A percentile compares a stretch with the other conserved stretches of the same genome.
Conservation (phyloP, 2,329 filamentous ascomycete species). For the Aspergillus sp. region DNA sequence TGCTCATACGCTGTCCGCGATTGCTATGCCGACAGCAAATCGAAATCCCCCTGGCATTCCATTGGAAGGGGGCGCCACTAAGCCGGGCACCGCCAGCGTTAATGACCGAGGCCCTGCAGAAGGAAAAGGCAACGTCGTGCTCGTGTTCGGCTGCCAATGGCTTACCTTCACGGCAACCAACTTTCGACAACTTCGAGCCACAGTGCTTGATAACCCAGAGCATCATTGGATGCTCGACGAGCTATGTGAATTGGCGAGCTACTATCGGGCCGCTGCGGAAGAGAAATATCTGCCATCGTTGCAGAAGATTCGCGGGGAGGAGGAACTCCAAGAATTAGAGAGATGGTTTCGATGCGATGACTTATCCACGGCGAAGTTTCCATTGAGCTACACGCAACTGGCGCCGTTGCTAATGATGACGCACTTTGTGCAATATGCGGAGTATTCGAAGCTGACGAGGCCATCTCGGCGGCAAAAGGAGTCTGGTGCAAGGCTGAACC, state of each 20-base stretch:
- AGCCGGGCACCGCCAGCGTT: background rate
- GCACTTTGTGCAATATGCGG: conserved; percentile 17
- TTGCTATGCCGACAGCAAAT: background rate
- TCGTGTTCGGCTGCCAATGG: conserved; percentile 22
- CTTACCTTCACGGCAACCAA: conserved; percentile 14
- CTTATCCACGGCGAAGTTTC: conserved; percentile 10
- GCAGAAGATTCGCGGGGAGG: background rate
- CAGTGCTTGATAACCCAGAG: conserved; percentile 12
- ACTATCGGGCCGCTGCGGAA: conserved; percentile 9
- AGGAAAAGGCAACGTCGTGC: conserved; percentile 4
- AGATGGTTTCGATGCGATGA: conserved; percentile 15
- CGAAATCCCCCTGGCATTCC: background rate
- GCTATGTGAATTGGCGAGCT: conserved; percentile 13
- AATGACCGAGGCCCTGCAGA: background rate
- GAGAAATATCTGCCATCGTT: conserved; percentile 8
- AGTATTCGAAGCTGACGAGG: conserved; percentile 8
- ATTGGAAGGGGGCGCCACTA: background rate
- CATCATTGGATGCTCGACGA: conserved; percentile 18
- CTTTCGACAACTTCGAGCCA: conserved; percentile 13
- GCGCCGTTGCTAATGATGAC: conserved; percentile 21
- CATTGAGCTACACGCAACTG: conserved; percentile 18
- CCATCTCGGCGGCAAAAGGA: background rate
- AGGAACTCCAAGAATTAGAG: conserved; percentile 8
- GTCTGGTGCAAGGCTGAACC: background rate
- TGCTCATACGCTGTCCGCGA: background rate